Base-by-base conservation (phyloP, 2,329 filamentous ascomycete genomes). In the Neopestalotiopsis clavispora region DNA sequence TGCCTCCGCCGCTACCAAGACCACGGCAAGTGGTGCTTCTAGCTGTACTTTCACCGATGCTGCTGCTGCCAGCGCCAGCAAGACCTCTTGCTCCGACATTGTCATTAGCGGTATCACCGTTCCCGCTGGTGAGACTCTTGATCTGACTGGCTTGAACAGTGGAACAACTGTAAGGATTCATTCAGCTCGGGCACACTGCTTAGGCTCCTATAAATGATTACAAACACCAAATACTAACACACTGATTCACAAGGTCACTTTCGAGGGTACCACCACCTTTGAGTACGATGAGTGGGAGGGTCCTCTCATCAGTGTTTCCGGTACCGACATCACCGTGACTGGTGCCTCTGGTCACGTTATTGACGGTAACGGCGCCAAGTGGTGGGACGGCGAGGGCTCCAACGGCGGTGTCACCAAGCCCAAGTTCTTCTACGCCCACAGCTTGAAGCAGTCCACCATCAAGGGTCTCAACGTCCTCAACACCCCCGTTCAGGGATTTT, bases 271-370 rank as follows among this genome's bases (percentile, higher is more conserved):
- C 14, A 92, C 90, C n/a, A 89, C 86, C 67, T 93, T 90, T 74
- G 90, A 84, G 23, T 92, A 91, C 80, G 82, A 87, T 71, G 86
- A 90, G 74, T 92, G 90, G 90, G 77, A 78, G 1, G 90, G 91
- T 0, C 90, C 90, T 59, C 82, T 93, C 14, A 84, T 93, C 73
- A 84, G 85, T 34, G 82, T 92, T 71, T 86, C 86, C 1, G 91
- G 90, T 56, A 86, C 78, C 45, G 80, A 82, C 70, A 84, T 91
- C 72, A 83, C 83, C 34, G 82, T 91, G 52, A 81, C 81, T 9
- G 87, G 86, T 61, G 84, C 84, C 28, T 72, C 79, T 1, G 89
- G 86, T 23, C 82, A 82, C 70, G 78, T 83, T 20, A 84, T 92
- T 65, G 82, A 92, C 73, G 87, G 87, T 67, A 82, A 86, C 52